Conservation (phyloP, 352 stramenopile species). For the Pythium phragmiticola region DNA sequence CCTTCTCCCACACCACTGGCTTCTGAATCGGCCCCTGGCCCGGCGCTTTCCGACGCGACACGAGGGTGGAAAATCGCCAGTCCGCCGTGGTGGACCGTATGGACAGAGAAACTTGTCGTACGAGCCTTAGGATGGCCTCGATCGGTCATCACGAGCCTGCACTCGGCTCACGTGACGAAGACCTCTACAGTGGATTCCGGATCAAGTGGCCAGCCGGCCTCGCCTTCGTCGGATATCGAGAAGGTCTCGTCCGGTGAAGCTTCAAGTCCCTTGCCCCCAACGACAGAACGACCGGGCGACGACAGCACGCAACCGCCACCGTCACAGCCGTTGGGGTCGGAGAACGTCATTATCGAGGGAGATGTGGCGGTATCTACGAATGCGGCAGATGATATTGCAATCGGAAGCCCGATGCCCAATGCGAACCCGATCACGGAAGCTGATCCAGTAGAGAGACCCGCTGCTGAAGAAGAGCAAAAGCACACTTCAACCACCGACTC, state of each 20-base stretch:
- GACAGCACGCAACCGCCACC: neutral
- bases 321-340: neutral
- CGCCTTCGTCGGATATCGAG: neutral
- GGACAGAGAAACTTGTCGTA: constrained; percentile 19
- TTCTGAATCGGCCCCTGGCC: neutral
- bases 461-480: neutral
- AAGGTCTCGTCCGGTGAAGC: neutral
- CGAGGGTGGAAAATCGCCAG: neutral
- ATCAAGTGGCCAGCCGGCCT: neutral
- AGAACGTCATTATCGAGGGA: neutral
- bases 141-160: neutral
- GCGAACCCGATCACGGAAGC: neutral
- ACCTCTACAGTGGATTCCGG: neutral
- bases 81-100: constrained; percentile 19
- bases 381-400: neutral
- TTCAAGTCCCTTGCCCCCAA: neutral
- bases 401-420: neutral
- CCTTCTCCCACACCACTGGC: neutral
- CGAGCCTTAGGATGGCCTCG: constrained; percentile 7
- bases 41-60: neutral
- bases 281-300: neutral
- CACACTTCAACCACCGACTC: neutral
- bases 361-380: neutral
- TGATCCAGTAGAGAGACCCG: neutral
- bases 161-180: neutral